Base-by-base conservation (phyloP, 257 asterid genomes). In the Fraxinus cuspidata region DNA sequence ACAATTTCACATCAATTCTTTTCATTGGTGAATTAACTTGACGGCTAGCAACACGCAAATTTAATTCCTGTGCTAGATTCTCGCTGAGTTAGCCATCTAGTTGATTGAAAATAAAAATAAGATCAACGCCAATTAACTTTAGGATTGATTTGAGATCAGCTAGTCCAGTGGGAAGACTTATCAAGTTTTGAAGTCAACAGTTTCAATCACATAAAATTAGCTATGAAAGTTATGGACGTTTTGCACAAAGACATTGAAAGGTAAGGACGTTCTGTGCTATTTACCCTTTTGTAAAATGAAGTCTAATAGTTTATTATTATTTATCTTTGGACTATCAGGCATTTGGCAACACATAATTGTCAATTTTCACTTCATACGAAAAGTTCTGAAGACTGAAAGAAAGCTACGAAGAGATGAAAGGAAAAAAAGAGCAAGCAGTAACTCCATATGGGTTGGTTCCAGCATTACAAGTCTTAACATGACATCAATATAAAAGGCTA, bases 401-500 rank as follows among this genome's bases (percentile, higher is more conserved):
- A 60, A 60, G 72, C 49, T 25, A 44, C 35, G 13, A 9, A 42
- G 60, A 71, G 63, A 67, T 27, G n/a, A 37, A 7, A 60, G 2
- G 2, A 38, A 74, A 58, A n/a, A 40, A 47, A 42, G 21, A 42
- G 65, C 21, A 19, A 2, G 13, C 15, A 42, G 31, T 1, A 19
- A 35, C 40, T 35, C 23, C 12, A 37, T 25, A 37, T 32, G n/a
- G 25, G 49, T 68, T 66, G 76, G 13, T 51, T 67, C 70, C 21
- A 31, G 35, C 60, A 60, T 15, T 49, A 28, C 1, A 31, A 42
- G 38, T 31, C 70, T 49, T 11, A 16, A 31, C 16, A 56, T 35
- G 10, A 23, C 68, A 31, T 5, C 75, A 73, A 72, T 32, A 70
- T 53, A 68, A 77, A 37, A 74, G 47, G 19, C 72, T 74, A 78